Base-by-base conservation (phyloP, 306 rosid genomes). In the Acacia acuminata region DNA sequence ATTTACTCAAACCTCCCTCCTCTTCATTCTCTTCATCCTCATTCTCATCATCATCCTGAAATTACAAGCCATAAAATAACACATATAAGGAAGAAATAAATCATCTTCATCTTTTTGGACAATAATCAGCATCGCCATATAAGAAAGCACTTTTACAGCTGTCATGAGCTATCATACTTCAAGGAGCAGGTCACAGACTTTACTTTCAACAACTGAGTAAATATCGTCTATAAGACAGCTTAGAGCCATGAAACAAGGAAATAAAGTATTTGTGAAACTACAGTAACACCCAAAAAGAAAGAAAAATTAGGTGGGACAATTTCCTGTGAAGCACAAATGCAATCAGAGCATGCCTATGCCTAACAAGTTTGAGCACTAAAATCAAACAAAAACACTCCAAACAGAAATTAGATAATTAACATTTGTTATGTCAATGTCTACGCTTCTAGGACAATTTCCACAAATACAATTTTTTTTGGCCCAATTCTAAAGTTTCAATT, bases 1-100 rank as follows among this genome's bases (percentile, higher is more conserved):
- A 90, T 91, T 95, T 92, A 88, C 99, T 95, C 83, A 95, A 86
- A 51, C 97, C 97, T n/a, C 90, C 96, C 60, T 83, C 97, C 72
- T 88, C 97, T 83, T 93, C 97, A 77, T 93, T 85, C 24, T 90
- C 90, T 82, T 90, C 98, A 47, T 95, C 96, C 75, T 95, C 98
- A 1, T 93, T 97, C 0, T 89, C 94, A 0, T 89, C 94, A 2
- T 94, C 97, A 70, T 95, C 99, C 99, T 95, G 85, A 79, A 75
- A 84, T 80, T 63, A 79, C 61, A 84, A 67, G 71, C 51, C 34
- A 56, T 2, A 75, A 48, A 70, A 69, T 78, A 43, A 45, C 64
- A 79, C 78, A 81, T 30, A 10, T 9, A 83, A 73, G 75, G 73
- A 81, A 67, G 51, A 53, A 55, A 63, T 13, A 11, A 65, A 72